Evolutionary conservation across 2,329 filamentous ascomycete species (phyloP), one percentile per base, ranked within the genome.

Genomic region (Fusarium luffae): DNA sequence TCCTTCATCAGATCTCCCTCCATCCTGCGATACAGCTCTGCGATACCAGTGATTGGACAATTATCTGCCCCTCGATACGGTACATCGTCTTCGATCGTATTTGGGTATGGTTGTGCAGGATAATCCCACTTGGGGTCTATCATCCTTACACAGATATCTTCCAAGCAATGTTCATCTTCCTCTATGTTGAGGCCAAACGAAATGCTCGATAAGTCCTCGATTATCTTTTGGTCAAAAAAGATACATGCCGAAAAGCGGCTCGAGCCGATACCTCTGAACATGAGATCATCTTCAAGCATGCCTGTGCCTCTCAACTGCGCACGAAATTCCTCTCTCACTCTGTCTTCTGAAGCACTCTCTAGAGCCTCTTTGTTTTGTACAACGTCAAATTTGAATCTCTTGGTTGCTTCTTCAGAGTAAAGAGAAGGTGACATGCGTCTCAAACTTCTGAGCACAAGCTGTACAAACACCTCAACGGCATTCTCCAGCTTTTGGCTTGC

Each of bases 301-400:
- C 63, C 62, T 16, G 43, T 37, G 11, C 47, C 44, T 49, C 54
- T 60, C 25, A 66, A 37, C 27, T 68, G 63, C 25, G 66, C 66
- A 37, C 59, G 46, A 18, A 68, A 68, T 43, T 68, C 64, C 41
- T 68, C 64, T 10, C 64, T 64, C 23, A 68, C 59, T 27, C 64
- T 50, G n/a, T 68, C 66, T 32, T 68, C 66, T 13, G 66, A 68
- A 16, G 64, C 66, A 19, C 34, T 54, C 12, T 68, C 48, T 11
- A 68, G 46, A 23, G 59, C 59, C 19, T 60, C 46, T 30, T 48
- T 55, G 32, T 68, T 42, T 34, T 49, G 32, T 21, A 68, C 30
- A 12, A 64, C 44, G 25, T 60, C 59, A 13, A 68, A 27, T 16
- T 68, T 68, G 59, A 68, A 68, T 14, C 59, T 49, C 46, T 64